Evolutionary conservation across 2,329 filamentous ascomycete species (phyloP), one percentile per base, ranked within the genome.

Genomic region (Claviceps purpurea): DNA sequence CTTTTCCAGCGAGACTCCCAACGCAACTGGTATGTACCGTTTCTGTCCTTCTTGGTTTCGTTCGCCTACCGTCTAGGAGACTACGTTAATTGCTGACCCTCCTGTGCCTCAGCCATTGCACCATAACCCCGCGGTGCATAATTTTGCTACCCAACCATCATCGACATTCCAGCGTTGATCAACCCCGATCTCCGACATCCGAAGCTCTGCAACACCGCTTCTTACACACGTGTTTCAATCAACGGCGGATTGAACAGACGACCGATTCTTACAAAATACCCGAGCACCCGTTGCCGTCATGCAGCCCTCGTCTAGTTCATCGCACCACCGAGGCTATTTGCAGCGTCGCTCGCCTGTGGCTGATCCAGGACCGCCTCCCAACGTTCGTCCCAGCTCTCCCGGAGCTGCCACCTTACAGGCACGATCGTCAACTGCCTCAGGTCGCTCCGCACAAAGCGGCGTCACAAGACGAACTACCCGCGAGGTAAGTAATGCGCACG

Each of bases 381-480:
- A 71, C 65, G 70, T 79, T 51, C 74, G 79, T 52, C 71, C 78
- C 48, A 82, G 81, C 62, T 84, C 82, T 50, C 82, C 84, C 38
- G 75, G 73, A 59, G 71, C 81, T 38, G 73, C 72, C 57, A 71
- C 79, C 57, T 22, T 49, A 22, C 81, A 81, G 57, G 72, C 79
- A 54, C 80, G 85, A 54, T 74, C 77, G 34, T 86, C 84, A 8
- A 81, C 79, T 46, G 76, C 80, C 37, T 89, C 85, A 47, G 79
- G 84, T 53, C 80, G 82, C 63, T 81, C 84, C 26, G 65, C 66
- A n/a, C 71, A 72, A 56, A 57, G 62, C 30, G 56, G 62, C 39
- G 43, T 54, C 41, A 62, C 65, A 8, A 60, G 65, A 48, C 62
- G 65, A 48, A 52, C 60, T 51, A 65, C 62, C 47, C 65, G 65